phyloP scores from a whole-genome alignment of 75 land plant genomes.

The Adiantum capillusveneris region DNA sequence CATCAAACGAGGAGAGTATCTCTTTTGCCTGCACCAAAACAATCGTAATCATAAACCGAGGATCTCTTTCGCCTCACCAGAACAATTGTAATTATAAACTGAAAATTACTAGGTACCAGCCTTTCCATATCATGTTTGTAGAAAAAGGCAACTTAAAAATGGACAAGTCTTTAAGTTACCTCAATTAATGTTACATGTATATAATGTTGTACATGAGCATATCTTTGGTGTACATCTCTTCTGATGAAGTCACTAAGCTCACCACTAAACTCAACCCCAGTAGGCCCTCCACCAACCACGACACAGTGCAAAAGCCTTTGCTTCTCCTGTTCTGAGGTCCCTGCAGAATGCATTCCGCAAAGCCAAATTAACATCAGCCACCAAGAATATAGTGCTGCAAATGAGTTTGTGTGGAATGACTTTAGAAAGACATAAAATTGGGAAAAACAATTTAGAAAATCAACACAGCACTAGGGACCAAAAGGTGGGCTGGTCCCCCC shows the following conservation, averaged over 20 bases:
- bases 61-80: too few relatives aligned
- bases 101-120: too few relatives aligned
- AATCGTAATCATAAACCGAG: neutral
- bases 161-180: conserved; percentile 28
- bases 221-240: conserved; percentile 74
- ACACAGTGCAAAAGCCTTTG: conserved; percentile 78
- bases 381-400: too few relatives aligned
- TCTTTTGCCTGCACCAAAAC: conserved; percentile 94
- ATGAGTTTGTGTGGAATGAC: too few relatives aligned
- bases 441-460: too few relatives aligned
- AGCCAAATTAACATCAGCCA: too few relatives aligned
- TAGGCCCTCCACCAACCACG: conserved; percentile 98
- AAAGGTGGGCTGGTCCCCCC: too few relatives aligned
- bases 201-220: conserved; percentile 77
- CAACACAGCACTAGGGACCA: too few relatives aligned
- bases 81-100: too few relatives aligned
- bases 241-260: conserved; percentile 95
- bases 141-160: neutral
- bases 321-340: conserved; percentile 68
- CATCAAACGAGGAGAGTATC: conserved; percentile 91
- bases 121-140: neutral
- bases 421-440: too few relatives aligned
- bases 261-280: conserved; percentile 99
- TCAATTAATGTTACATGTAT: conserved; percentile 91
- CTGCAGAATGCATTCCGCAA: conserved; percentile 25